These are phyloP conservation scores for Penicillium subrubescens DNA, from an alignment of 495 filamentous ascomycete genomes.

Conservation along the genomic window DNA sequence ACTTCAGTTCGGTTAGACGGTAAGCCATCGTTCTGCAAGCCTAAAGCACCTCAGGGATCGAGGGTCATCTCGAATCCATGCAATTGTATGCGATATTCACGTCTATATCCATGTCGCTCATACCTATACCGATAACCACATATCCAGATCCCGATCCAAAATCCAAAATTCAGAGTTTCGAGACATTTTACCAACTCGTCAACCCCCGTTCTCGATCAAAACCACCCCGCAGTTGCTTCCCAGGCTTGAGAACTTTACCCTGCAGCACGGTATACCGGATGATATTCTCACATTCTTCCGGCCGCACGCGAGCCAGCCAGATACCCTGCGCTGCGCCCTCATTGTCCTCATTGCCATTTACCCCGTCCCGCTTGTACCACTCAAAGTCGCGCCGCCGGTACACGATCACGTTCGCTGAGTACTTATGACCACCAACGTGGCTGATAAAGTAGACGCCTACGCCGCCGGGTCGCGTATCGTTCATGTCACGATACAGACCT, in stretches of 20 bases:
- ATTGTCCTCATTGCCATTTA: constrained; percentile 37
- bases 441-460: constrained; percentile 95
- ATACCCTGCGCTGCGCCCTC: constrained; percentile 82
- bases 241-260: constrained; percentile 91
- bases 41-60: neutral
- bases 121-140: neutral
- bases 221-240: constrained; percentile 79
- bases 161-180: neutral
- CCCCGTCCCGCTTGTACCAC: constrained; percentile 42
- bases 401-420: constrained; percentile 83
- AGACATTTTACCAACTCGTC: constrained; percentile 74
- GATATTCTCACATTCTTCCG: constrained; percentile 94
- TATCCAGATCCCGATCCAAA: neutral
- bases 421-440: constrained; percentile 94
- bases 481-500: constrained; percentile 81
- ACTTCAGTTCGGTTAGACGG: neutral
- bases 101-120: neutral
- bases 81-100: neutral
- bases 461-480: constrained; percentile 84
- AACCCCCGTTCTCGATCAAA: constrained; percentile 81
- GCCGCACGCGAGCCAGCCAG: constrained; percentile 86
- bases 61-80: neutral
- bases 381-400: constrained; percentile 70
- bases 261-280: constrained; percentile 86
- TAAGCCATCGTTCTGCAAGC: neutral